Conservation (phyloP, 1,284 basidiomycete genomes). For the Rhodotorula mucilaginosa region DNA sequence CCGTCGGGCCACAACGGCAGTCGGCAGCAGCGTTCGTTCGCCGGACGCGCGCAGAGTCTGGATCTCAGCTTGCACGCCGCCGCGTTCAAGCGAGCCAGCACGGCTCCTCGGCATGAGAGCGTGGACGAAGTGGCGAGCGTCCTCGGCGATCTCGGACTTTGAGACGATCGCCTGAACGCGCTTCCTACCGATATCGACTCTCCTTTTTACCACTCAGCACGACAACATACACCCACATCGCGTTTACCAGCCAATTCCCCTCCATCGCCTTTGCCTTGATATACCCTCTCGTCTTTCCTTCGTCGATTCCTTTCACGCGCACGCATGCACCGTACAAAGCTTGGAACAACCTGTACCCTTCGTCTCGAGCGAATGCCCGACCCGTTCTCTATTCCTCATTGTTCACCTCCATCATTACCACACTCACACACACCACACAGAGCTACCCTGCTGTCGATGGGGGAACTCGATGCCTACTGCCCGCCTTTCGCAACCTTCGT, state of each 20-base stretch:
- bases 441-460: too few species aligned
- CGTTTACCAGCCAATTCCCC: neutral
- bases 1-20: neutral
- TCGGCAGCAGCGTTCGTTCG: slow-evolving; percentile 28
- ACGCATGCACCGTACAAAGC: too few species aligned
- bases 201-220: neutral
- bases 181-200: too few species aligned
- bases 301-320: too few species aligned
- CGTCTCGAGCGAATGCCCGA: too few species aligned
- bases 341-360: too few species aligned
- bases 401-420: too few species aligned
- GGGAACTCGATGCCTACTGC: too few species aligned
- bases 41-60: slow-evolving; percentile 26
- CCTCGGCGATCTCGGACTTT: slow-evolving; percentile 15
- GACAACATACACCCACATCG: neutral
- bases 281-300: neutral
- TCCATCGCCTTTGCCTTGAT: neutral
- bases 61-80: slow-evolving; percentile 25
- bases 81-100: slow-evolving; percentile 14
- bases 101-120: slow-evolving; percentile 21
- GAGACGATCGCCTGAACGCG: neutral
- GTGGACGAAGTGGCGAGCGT: slow-evolving; percentile 22
- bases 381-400: too few species aligned
- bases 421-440: too few species aligned
- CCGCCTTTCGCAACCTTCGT: too few species aligned